Base-by-base conservation (phyloP, 495 filamentous ascomycete species). In the Xylaria longipes region DNA sequence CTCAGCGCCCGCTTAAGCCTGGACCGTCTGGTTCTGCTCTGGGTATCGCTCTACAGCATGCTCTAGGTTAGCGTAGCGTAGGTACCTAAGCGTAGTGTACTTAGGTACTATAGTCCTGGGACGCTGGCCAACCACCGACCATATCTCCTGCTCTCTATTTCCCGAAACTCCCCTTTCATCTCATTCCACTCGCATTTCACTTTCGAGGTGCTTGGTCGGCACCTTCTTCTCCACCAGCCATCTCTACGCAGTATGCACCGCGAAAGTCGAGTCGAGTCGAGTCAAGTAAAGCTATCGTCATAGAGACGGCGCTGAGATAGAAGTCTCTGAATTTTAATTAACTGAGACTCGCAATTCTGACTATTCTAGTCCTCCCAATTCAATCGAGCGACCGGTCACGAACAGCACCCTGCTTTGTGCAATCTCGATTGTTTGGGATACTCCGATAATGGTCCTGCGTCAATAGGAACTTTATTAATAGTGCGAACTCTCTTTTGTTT, bases 61-160 rank as follows among this genome's bases (percentile, higher is more conserved):
- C 15, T 37, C 8, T 15, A 45, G 43, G 14, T 15, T 20, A 15
- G 35, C 8, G 35, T 8, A 37, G 35, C 35, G n/a, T n/a, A n/a
- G n/a, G n/a, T n/a, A n/a, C n/a, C n/a, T n/a, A n/a, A n/a, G n/a
- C n/a, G n/a, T n/a, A 20, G 17, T n/a, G 45, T 54, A 54, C 50
- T 12, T 54, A 20, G 50, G 22, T 29, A 54, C 50, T 29, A 3
- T 7, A 7, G 56, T 58, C 35, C 8, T 14, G 25, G 60, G 22
- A 35, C 25, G 48, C 65, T 56, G 35, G 68, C 62, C 62, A 71
- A 66, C 62, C 61, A 66, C 17, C 62, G 61, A 35, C 69, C 69
- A 65, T 71, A 65, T 71, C 61, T 65, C 62, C 69, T n/a, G n/a
- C n/a, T 66, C 50, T 71, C 69, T 43, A 35, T 39, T 27, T 70